Percentiles rank a stretch among this genome's conserved stretches.
phyloP scores from a whole-genome alignment of 768 basidiomycete species.

The Lactarius tabidus region DNA sequence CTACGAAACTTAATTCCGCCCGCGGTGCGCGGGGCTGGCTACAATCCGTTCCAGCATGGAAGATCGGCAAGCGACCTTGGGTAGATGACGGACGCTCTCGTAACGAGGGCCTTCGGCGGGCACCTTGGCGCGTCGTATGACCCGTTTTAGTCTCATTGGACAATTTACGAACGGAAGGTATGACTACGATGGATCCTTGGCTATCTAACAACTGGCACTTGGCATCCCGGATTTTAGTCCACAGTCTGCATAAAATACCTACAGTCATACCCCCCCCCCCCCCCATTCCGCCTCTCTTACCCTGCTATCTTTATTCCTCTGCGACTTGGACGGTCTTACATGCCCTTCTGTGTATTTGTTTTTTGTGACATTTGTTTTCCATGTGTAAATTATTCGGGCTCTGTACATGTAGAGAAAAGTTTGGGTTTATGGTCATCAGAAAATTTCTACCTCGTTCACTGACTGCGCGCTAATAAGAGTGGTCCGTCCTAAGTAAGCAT shows the following conservation, averaged over 20 bases:
- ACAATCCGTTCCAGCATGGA: slow-evolving; percentile 22
- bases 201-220: neutral
- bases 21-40: slow-evolving; percentile 21
- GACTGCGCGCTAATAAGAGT: neutral
- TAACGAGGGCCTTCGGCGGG: neutral
- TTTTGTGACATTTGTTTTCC: neutral
- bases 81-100: neutral
- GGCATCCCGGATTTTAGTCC: neutral
- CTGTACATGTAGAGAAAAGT: neutral
- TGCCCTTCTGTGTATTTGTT: slow-evolving; percentile 1
- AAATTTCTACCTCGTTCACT: neutral
- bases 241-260: neutral
- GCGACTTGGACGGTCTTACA: slow-evolving; percentile 1
- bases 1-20: slow-evolving; percentile 21
- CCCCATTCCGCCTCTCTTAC: neutral
- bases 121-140: neutral
- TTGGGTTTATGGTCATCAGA: neutral
- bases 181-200: neutral
- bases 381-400: slow-evolving; percentile 2
- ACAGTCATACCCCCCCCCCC: neutral
- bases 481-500: neutral
- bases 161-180: neutral
- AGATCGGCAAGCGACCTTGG: slow-evolving; percentile 10
- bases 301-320: slow-evolving; percentile 4
- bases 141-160: neutral